A percentile compares a stretch with the other conserved stretches of the same genome.
These are phyloP conservation scores for Coemansia sp. DNA, from an alignment of 192 early-diverging fungal genomes.

Conservation along the genomic window DNA sequence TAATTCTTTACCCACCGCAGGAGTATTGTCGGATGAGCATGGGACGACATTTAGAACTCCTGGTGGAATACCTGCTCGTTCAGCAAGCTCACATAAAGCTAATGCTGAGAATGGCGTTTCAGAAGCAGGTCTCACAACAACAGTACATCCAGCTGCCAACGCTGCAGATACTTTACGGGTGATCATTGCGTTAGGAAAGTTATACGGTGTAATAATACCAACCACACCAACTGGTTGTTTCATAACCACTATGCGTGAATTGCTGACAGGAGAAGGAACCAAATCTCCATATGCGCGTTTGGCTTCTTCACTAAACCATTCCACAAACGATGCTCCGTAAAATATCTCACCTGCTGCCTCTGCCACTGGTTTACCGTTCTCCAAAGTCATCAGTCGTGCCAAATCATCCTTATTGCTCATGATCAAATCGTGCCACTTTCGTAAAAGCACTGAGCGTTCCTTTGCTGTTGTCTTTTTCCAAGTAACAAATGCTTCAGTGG, in stretches of 20 bases:
- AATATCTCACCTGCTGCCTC: conserved; percentile 62
- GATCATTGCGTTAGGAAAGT: conserved; percentile 87
- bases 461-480: conserved; percentile 68
- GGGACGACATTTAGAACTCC: conserved; percentile 57
- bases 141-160: conserved; percentile 51
- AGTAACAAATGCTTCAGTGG: conserved; percentile 56
- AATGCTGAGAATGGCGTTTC: conserved; percentile 61
- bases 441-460: conserved; percentile 60
- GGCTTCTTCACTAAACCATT: conserved; percentile 88
- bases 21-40: conserved; percentile 50
- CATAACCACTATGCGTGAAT: conserved; percentile 64
- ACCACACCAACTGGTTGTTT: conserved; percentile 79
- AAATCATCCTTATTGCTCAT: conserved; percentile 70
- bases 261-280: conserved; percentile 61
- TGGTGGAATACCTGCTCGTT: conserved; percentile 53
- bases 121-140: conserved; percentile 58
- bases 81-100: conserved; percentile 55
- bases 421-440: conserved; percentile 66
- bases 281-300: conserved; percentile 74
- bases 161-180: conserved; percentile 51
- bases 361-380: conserved; percentile 71
- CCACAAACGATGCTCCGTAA: conserved; percentile 68
- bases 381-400: conserved; percentile 77
- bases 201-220: conserved; percentile 73
- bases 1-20: conserved; percentile 44